These are phyloP conservation scores for Ceratocystis alfenasii DNA, from an alignment of 2,329 filamentous ascomycete species.

Conservation along the genomic window DNA sequence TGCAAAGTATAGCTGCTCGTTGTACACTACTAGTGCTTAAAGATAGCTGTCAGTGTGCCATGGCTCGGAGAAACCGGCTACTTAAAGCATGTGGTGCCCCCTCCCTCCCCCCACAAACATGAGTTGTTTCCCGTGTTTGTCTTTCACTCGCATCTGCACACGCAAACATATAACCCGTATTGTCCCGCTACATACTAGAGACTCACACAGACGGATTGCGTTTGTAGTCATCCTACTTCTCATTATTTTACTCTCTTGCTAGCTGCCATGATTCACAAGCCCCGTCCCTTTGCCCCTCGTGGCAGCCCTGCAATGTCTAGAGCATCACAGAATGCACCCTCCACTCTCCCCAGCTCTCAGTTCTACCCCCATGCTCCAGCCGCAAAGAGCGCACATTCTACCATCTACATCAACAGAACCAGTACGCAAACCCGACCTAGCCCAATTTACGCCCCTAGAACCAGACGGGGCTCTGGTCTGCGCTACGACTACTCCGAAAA, in stretches of 20 bases:
- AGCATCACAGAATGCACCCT: not conserved
- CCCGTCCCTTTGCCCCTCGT: not conserved
- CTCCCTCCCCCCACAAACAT: not conserved
- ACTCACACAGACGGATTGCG: not conserved
- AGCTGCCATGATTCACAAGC: not conserved
- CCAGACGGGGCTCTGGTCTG: not conserved
- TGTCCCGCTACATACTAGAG: not conserved
- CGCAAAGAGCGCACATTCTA: not conserved
- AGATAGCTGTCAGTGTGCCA: too few relatives aligned
- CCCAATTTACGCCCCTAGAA: not conserved
- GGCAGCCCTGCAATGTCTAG: not conserved
- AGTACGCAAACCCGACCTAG: not conserved
- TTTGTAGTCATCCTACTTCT: not conserved
- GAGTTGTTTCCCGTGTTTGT: conserved; percentile 6
- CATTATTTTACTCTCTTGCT: not conserved
- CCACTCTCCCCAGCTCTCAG: not conserved
- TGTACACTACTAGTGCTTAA: not conserved
- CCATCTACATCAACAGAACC: not conserved
- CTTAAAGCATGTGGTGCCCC: not conserved
- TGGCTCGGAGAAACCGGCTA: not conserved
- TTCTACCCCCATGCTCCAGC: not conserved
- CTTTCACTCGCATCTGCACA: not conserved
- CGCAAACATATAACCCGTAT: not conserved
- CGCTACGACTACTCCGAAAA: not conserved
- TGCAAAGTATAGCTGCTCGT: not conserved